phyloP scores from a whole-genome alignment of 345 rosid genomes.

The Dipteronia sinensis region DNA sequence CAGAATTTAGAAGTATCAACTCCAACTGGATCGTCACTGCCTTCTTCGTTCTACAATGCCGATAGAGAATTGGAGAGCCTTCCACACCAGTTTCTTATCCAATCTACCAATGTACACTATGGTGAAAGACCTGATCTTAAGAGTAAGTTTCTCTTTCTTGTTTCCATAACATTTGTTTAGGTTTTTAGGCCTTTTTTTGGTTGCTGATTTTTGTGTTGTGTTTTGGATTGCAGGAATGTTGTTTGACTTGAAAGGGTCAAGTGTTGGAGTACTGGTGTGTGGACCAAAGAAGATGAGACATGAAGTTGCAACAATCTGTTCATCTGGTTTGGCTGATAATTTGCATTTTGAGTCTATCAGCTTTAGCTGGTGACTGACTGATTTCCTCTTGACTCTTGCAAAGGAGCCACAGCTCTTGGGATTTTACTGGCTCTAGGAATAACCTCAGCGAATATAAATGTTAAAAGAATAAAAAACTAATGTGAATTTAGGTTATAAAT shows the following conservation, averaged over 20 bases:
- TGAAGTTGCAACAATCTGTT: slow-evolving; percentile 63
- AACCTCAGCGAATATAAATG: not conserved
- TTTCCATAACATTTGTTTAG: not conserved
- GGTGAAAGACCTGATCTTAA: slow-evolving; percentile 70
- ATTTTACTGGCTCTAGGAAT: not conserved
- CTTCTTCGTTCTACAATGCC: slow-evolving; percentile 18
- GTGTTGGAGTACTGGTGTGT: slow-evolving; percentile 69
- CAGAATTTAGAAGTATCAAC: slow-evolving; percentile 32
- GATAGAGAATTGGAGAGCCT: slow-evolving; percentile 62
- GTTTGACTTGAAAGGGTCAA: slow-evolving; percentile 44
- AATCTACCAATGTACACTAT: slow-evolving; percentile 50
- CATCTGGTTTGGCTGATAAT: slow-evolving; percentile 51
- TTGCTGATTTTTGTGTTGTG: too few species aligned
- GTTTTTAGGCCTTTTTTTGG: not conserved
- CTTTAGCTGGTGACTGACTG: slow-evolving; percentile 64
- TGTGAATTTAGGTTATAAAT: not conserved
- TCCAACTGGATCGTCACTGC: slow-evolving; percentile 22
- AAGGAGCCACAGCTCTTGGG: not conserved
- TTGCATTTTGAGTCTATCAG: slow-evolving; percentile 74
- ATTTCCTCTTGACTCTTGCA: not conserved
- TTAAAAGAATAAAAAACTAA: not conserved
- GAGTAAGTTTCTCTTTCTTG: slow-evolving; percentile 46
- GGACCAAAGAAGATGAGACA: slow-evolving; percentile 79
- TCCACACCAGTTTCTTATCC: slow-evolving; percentile 47
- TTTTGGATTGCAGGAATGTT: slow-evolving; percentile 46